Evolutionary conservation across 495 filamentous ascomycete species (phyloP).

Genomic region (Echria macrotheca): DNA sequence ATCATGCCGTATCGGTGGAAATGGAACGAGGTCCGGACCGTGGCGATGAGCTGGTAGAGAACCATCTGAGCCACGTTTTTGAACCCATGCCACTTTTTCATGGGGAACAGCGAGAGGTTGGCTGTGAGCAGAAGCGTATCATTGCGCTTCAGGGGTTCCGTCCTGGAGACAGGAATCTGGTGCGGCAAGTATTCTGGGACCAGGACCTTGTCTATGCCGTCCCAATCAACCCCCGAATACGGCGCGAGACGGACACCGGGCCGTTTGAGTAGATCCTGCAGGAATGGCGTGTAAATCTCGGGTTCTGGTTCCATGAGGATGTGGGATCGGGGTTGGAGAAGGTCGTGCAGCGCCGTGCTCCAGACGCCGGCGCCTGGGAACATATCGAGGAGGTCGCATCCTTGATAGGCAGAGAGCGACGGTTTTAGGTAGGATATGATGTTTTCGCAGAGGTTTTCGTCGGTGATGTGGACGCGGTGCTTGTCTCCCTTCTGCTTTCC

Average conservation of each 20-base stretch:
- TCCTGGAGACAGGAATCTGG: slow-evolving; percentile 31
- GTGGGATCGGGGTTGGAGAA: slow-evolving; percentile 70
- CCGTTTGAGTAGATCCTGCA: slow-evolving; percentile 55
- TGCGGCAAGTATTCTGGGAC: slow-evolving; percentile 43
- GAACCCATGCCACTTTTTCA: slow-evolving; percentile 28
- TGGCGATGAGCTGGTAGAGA: slow-evolving; percentile 42
- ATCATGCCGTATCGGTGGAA: slow-evolving; percentile 64
- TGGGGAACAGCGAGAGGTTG: slow-evolving; percentile 46
- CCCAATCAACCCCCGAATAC: slow-evolving; percentile 44
- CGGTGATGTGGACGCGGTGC: slow-evolving; percentile 48
- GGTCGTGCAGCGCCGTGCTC: slow-evolving; percentile 68
- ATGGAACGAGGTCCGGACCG: slow-evolving; percentile 35
- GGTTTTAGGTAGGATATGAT: slow-evolving; percentile 32
- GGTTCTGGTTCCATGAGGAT: slow-evolving; percentile 67
- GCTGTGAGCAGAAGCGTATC: slow-evolving; percentile 63
- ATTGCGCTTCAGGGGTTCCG: slow-evolving; percentile 43
- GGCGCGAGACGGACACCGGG: slow-evolving; percentile 49
- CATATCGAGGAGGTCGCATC: slow-evolving; percentile 78
- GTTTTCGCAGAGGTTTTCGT: slow-evolving; percentile 52
- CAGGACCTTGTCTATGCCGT: slow-evolving; percentile 46
- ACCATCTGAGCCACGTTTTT: slow-evolving; percentile 38
- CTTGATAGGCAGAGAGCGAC: slow-evolving; percentile 55
- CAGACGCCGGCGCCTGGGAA: slow-evolving; percentile 71
- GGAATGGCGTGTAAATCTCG: slow-evolving; percentile 47
- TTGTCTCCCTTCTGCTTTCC: slow-evolving; percentile 2